phyloP scores from a whole-genome alignment of 2,329 filamentous ascomycete species.

The Clonostachys solani region DNA sequence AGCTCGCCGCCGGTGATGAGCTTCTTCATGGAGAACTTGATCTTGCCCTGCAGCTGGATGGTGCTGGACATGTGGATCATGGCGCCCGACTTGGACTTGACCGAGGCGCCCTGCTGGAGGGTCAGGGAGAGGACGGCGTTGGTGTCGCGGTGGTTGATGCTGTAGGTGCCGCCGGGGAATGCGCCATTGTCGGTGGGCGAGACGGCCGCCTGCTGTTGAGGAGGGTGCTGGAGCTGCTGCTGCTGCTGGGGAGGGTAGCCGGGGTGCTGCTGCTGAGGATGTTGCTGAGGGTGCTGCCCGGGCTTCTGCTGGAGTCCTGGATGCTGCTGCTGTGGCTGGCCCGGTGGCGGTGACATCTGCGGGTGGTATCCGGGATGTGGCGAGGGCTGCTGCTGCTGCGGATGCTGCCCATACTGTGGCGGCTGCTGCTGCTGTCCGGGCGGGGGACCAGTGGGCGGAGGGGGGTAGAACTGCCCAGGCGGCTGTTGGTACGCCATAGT shows the following conservation, averaged over 20 bases:
- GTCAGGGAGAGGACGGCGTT: constrained; percentile 9
- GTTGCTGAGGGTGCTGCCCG: constrained; percentile 2
- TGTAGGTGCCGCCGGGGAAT: constrained; percentile 9
- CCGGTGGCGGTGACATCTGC: no score
- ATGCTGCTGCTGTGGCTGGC: constrained; percentile 18
- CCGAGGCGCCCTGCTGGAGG: constrained; percentile 6
- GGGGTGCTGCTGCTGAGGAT: constrained; percentile 1
- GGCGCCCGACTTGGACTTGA: constrained; percentile 9
- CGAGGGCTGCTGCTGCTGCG: not conserved
- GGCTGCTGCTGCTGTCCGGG: not conserved
- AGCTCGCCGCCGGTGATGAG: constrained; percentile 10
- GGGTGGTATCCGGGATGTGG: no score
- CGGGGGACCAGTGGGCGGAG: not conserved
- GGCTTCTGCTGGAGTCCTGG: not conserved
- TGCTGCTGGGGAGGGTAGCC: constrained; percentile 2
- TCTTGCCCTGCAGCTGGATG: constrained; percentile 8
- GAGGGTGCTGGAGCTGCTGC: constrained; percentile 2
- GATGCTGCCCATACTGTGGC: not conserved
- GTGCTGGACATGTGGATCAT: constrained; percentile 12
- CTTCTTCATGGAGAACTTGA: constrained; percentile 12
- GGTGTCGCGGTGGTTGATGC: constrained; percentile 8
- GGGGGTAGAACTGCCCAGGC: not conserved
- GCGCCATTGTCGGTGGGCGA: constrained; percentile 3
- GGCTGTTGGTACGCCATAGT: constrained; percentile 1
- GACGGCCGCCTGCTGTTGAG: not conserved